phyloP scores from a whole-genome alignment of 2,329 filamentous ascomycete genomes.

The Colletotrichum destructivum region DNA sequence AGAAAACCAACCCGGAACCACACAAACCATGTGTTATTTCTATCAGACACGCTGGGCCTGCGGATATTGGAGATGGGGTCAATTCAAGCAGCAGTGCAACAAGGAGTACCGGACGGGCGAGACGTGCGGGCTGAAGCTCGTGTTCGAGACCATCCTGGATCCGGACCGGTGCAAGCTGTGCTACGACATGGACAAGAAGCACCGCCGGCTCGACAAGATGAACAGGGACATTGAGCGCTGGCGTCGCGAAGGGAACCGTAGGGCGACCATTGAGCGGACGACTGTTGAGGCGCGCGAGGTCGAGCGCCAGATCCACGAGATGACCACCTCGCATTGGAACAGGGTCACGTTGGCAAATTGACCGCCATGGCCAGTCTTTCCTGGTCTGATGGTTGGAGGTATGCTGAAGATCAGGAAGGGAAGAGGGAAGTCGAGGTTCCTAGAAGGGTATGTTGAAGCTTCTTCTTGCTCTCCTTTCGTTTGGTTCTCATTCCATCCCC shows the following conservation, averaged over 20 bases:
- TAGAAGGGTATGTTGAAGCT: constrained; percentile 30
- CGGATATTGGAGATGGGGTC: constrained; percentile 95
- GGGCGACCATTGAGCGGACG: constrained; percentile 80
- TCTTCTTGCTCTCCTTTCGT: constrained; percentile 7
- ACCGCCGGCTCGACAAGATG: constrained; percentile 82
- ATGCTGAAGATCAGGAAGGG: not conserved
- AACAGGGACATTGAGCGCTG: constrained; percentile 82
- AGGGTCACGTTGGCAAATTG: constrained; percentile 55
- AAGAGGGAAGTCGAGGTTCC: not conserved
- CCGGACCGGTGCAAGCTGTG: constrained; percentile 84
- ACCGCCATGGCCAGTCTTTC: constrained; percentile 23
- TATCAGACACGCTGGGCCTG: constrained; percentile 89
- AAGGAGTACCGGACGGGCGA: constrained; percentile 97
- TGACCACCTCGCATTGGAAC: constrained; percentile 58
- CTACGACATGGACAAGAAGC: constrained; percentile 90
- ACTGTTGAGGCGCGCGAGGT: constrained; percentile 79
- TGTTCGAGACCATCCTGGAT: constrained; percentile 80
- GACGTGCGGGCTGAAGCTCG: constrained; percentile 94
- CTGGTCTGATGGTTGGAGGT: constrained; percentile 14
- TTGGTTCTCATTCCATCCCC: not conserved
- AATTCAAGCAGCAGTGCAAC: constrained; percentile 92
- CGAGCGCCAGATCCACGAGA: constrained; percentile 68
- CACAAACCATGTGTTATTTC: constrained; percentile 88
- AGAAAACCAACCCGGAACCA: not conserved
- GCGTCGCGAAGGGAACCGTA: constrained; percentile 81